These are phyloP conservation scores for Amanita brunnescens DNA, from an alignment of 768 basidiomycete species.

Conservation along the genomic window DNA sequence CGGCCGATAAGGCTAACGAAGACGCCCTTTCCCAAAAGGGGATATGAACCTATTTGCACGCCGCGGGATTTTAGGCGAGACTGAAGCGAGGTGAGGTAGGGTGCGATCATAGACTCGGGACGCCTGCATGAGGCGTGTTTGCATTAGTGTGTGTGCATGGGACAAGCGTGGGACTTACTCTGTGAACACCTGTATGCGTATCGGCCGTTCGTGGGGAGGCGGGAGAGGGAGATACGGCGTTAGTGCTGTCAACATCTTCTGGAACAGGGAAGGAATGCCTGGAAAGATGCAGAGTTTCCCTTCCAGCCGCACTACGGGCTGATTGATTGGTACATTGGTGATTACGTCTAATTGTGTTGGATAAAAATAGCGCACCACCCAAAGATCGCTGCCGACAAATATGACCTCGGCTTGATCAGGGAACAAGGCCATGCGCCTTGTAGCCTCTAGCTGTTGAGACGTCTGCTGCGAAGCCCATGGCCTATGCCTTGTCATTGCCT, in stretches of 20 bases:
- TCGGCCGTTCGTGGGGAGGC: slow-evolving; percentile 61
- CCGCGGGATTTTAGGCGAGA: slow-evolving; percentile 63
- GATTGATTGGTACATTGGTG: background rate
- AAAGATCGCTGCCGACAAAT: slow-evolving; percentile 71
- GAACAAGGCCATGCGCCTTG: slow-evolving; percentile 86
- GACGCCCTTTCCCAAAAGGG: slow-evolving; percentile 53
- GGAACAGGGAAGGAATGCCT: slow-evolving; percentile 81
- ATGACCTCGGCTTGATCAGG: slow-evolving; percentile 72
- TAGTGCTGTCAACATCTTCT: slow-evolving; percentile 68
- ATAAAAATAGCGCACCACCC: slow-evolving; percentile 55
- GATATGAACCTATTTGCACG: slow-evolving; percentile 78
- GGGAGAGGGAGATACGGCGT: slow-evolving; percentile 74
- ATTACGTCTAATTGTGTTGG: background rate
- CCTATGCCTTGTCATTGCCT: slow-evolving; percentile 45
- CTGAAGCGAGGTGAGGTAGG: slow-evolving; percentile 75
- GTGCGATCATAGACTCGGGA: slow-evolving; percentile 77
- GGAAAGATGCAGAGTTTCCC: slow-evolving; percentile 90
- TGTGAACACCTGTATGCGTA: slow-evolving; percentile 79
- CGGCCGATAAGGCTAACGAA: slow-evolving; percentile 66
- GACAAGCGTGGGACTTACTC: slow-evolving; percentile 32
- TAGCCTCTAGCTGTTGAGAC: slow-evolving; percentile 66
- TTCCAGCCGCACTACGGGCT: slow-evolving; percentile 78
- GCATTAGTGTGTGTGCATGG: background rate
- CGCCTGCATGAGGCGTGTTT: slow-evolving; percentile 25
- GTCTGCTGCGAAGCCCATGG: slow-evolving; percentile 55